Conservation (phyloP, 805 yeast species). For the Blastobotrys mokoenaii region DNA sequence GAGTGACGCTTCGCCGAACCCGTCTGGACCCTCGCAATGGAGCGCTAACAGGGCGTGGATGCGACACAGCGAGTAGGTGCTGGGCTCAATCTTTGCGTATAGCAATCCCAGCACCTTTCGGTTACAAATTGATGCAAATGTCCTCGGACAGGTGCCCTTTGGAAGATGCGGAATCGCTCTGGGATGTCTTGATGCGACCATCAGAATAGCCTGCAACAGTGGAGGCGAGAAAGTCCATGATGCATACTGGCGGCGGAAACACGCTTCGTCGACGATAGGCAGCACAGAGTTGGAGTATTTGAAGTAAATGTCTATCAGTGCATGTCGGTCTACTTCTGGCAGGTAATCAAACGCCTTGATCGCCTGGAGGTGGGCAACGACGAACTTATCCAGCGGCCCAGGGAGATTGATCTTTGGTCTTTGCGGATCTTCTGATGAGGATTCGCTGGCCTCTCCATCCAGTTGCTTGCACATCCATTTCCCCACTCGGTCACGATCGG, state of each 20-base stretch:
- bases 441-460: neutral
- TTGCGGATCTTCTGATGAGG: neutral
- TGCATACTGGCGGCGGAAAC: constrained; percentile 28
- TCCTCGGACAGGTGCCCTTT: constrained; percentile 17
- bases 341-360: constrained; percentile 32
- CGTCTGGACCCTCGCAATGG: constrained; percentile 31
- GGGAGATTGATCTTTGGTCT: constrained; percentile 5
- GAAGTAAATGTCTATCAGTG: constrained; percentile 31
- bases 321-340: constrained; percentile 17
- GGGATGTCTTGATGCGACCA: constrained; percentile 32
- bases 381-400: constrained; percentile 4
- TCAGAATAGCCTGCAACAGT: constrained; percentile 32
- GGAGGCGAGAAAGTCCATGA: constrained; percentile 29
- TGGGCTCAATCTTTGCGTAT: constrained; percentile 29
- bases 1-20: constrained; percentile 24
- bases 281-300: constrained; percentile 31
- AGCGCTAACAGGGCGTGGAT: constrained; percentile 28
- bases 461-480: constrained; percentile 14
- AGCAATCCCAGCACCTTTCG: constrained; percentile 29
- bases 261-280: constrained; percentile 34
- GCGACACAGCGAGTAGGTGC: constrained; percentile 26
- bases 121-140: constrained; percentile 19
- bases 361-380: constrained; percentile 11
- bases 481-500: constrained; percentile 16
- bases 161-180: constrained; percentile 20